These are phyloP conservation scores for Colletotrichum cuscutae DNA, from an alignment of 2,329 filamentous ascomycete genomes.

Conservation along the genomic window DNA sequence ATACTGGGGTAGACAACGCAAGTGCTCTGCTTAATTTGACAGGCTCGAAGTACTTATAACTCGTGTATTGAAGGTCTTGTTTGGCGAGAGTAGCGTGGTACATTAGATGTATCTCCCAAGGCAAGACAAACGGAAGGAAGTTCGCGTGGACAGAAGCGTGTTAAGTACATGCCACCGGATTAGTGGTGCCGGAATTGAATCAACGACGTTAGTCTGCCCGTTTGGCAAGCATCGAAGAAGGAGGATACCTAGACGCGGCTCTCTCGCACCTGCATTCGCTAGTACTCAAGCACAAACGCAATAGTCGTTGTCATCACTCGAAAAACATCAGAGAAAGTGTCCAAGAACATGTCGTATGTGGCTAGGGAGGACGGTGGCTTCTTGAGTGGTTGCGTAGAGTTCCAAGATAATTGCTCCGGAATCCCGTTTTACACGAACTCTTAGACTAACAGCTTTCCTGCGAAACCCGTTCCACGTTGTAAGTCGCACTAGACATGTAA, in stretches of 20 bases:
- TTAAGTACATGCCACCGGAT: background rate
- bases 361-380: background rate
- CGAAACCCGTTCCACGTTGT: background rate
- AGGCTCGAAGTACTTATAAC: background rate
- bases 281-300: background rate
- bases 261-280: background rate
- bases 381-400: background rate
- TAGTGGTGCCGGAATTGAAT: background rate
- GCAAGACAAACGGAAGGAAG: background rate
- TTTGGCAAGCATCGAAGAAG: background rate
- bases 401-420: background rate
- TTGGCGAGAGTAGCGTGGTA: background rate
- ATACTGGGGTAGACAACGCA: background rate
- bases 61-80: background rate
- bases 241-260: background rate
- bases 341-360: background rate
- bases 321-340: too few species aligned
- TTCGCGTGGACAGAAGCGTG: background rate
- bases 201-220: background rate
- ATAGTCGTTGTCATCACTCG: background rate
- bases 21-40: background rate
- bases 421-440: background rate
- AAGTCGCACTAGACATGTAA: background rate
- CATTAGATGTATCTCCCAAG: too few species aligned
- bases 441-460: background rate